Evolutionary conservation across 805 yeast genomes (phyloP), one percentile per base, ranked within the genome.

Genomic region (Jamesozyma lodderae): DNA sequence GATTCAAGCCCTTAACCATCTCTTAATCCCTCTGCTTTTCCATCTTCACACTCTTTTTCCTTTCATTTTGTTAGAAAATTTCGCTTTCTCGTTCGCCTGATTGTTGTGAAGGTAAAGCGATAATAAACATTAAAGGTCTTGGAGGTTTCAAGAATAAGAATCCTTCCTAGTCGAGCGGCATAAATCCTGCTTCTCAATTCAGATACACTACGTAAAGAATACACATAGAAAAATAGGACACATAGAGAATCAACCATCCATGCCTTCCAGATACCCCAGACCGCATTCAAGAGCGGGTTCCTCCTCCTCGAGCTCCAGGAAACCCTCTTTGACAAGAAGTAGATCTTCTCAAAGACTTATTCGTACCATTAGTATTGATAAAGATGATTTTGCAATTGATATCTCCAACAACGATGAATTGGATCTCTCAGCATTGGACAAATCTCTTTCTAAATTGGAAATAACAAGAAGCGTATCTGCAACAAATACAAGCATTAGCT

Each of bases 251-350:
- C 25, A 33, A 8, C 6, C 7, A n/a, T n/a, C 11, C 6, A n/a
- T 5, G 29, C 6, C 25, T n/a, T 30, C 8, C n/a, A 38, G 37
- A 38, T 24, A 38, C 18, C 17, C 37, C 11, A 14, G 41, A 28
- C 36, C 50, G 8, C 43, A 53, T 17, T 51, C 64, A 15, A 48
- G 62, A 35, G 58, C 68, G 11, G 52, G 68, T 33, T 64, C 72
- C 2, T 47, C 71, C 19, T 67, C 71, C 8, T 46, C 64, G 26
- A 22, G 29, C n/a, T 36, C 41, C 3, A 66, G 55, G 29, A 48
- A 49, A 37, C 48, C 50, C 6, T 49, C 59, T 4, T 30, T 56
- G 23, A 49, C 59, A 4, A 40, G 58, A 7, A 43, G 44, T 20
- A 48, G 49, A 31, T 50, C 57, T 7, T 54, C 60, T 7, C 56